Evolutionary conservation across 768 basidiomycete species (phyloP).

Genomic region (Porpolomopsis calyptriformis): DNA sequence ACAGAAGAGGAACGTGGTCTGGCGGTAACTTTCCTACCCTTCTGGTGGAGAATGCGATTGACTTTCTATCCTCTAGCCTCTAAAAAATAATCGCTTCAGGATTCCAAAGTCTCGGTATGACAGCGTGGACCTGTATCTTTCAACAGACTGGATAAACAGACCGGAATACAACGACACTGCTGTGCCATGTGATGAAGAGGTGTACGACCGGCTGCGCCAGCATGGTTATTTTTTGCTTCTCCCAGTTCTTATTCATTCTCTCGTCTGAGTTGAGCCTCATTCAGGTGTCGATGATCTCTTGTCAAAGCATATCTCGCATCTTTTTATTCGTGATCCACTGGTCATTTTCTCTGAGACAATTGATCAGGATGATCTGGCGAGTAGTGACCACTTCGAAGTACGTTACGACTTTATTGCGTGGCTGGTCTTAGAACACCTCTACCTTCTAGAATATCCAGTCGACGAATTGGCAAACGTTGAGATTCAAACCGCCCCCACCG

Average conservation of each 20-base stretch:
- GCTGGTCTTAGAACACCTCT: constrained; percentile 3
- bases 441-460: constrained; percentile 86
- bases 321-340: constrained; percentile 96
- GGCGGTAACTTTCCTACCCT: constrained; percentile 38
- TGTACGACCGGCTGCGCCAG: constrained; percentile 60
- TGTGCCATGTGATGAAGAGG: constrained; percentile 65
- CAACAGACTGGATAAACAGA: constrained; percentile 75
- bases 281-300: constrained; percentile 78
- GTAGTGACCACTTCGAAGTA: constrained; percentile 95
- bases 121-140: constrained; percentile 90
- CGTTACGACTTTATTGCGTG: constrained; percentile 6
- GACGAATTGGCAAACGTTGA: constrained; percentile 98
- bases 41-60: background rate
- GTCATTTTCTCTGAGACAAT: constrained; percentile 93
- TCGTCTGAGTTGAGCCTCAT: constrained; percentile 1
- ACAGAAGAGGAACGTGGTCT: constrained; percentile 90
- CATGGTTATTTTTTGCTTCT: constrained; percentile 46
- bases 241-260: background rate
- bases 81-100: constrained; percentile 58
- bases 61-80: constrained; percentile 40
- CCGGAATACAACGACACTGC: constrained; percentile 90
- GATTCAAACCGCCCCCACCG: constrained; percentile 96
- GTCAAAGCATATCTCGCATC: constrained; percentile 85
- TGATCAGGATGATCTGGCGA: constrained; percentile 77
- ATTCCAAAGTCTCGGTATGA: constrained; percentile 98